Conservation (phyloP, 768 basidiomycete species). For the Suillus subluteus region DNA sequence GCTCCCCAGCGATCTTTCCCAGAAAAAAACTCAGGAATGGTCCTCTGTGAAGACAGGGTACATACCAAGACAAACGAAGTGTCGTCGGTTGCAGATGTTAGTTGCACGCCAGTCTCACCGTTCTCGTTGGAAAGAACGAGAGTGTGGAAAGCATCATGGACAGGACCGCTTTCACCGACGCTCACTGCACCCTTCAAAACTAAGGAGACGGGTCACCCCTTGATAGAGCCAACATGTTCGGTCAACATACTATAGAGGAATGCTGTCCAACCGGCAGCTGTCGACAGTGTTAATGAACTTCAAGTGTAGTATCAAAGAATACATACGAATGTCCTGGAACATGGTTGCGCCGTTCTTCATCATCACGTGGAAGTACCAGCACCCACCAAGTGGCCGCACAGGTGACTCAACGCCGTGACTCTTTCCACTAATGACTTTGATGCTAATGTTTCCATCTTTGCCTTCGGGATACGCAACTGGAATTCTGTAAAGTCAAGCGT, state of each 20-base stretch:
- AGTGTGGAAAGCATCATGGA: slow-evolving; percentile 71
- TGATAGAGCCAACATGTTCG: neutral
- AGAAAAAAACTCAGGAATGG: slow-evolving; percentile 11
- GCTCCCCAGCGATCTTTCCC: slow-evolving; percentile 77
- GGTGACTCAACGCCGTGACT: slow-evolving; percentile 87
- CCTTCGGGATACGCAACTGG: slow-evolving; percentile 77
- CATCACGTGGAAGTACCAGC: slow-evolving; percentile 87
- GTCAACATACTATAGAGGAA: slow-evolving; percentile 75
- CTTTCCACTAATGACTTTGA: slow-evolving; percentile 90
- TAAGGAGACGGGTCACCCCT: slow-evolving; percentile 16
- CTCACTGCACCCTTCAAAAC: slow-evolving; percentile 56
- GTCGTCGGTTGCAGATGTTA: slow-evolving; percentile 60
- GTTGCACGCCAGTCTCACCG: slow-evolving; percentile 67
- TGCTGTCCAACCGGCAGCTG: slow-evolving; percentile 86
- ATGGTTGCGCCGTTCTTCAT: slow-evolving; percentile 62
- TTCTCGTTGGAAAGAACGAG: slow-evolving; percentile 72
- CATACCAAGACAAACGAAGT: slow-evolving; percentile 79
- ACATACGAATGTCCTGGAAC: slow-evolving; percentile 84
- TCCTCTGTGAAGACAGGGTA: slow-evolving; percentile 9
- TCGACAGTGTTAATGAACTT: neutral
- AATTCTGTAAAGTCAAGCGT: slow-evolving; percentile 47
- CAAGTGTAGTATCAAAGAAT: neutral
- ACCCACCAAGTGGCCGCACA: slow-evolving; percentile 88
- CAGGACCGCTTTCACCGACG: slow-evolving; percentile 53
- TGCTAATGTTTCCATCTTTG: slow-evolving; percentile 61